Evolutionary conservation across 352 stramenopile species (phyloP).

Genomic region (Globisporangium mamillatum): DNA sequence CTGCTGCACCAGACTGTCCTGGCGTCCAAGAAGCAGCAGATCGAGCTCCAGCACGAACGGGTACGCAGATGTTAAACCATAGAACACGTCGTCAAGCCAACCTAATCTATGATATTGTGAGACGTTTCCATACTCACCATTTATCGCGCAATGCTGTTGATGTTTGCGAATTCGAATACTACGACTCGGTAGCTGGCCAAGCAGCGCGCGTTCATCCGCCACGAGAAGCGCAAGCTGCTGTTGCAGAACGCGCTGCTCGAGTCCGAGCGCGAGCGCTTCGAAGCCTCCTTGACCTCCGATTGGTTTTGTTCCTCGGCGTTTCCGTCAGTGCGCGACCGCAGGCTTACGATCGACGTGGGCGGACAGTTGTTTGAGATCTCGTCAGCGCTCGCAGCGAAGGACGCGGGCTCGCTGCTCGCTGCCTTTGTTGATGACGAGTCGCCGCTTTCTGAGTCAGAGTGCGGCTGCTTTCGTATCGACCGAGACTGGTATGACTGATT

Average conservation of each 20-base stretch:
- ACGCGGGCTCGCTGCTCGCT: slow-evolving; percentile 58
- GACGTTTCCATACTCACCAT: neutral
- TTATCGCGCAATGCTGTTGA: neutral
- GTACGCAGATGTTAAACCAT: slow-evolving; percentile 19
- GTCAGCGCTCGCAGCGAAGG: slow-evolving; percentile 40
- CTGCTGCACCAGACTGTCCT: slow-evolving; percentile 72
- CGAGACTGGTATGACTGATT: slow-evolving; percentile 46
- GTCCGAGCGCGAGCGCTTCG: slow-evolving; percentile 71
- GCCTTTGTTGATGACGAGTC: slow-evolving; percentile 66
- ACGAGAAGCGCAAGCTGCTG: slow-evolving; percentile 74
- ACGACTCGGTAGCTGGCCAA: slow-evolving; percentile 47
- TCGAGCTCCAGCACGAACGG: slow-evolving; percentile 58
- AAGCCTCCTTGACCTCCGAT: slow-evolving; percentile 62
- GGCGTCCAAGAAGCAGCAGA: slow-evolving; percentile 57
- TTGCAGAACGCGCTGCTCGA: slow-evolving; percentile 71
- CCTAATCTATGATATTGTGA: neutral
- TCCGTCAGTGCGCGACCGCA: slow-evolving; percentile 35
- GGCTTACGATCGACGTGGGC: slow-evolving; percentile 64
- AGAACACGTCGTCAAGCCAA: neutral
- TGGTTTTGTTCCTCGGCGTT: slow-evolving; percentile 75
- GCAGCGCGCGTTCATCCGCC: slow-evolving; percentile 74
- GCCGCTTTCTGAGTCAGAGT: slow-evolving; percentile 49
- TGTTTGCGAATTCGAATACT: neutral
- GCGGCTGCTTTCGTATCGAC: slow-evolving; percentile 72
- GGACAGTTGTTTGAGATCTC: slow-evolving; percentile 76